Evolutionary conservation across 163 green algal genomes (phyloP), one percentile per base, ranked within the genome.

Genomic region (Volvox carteri): DNA sequence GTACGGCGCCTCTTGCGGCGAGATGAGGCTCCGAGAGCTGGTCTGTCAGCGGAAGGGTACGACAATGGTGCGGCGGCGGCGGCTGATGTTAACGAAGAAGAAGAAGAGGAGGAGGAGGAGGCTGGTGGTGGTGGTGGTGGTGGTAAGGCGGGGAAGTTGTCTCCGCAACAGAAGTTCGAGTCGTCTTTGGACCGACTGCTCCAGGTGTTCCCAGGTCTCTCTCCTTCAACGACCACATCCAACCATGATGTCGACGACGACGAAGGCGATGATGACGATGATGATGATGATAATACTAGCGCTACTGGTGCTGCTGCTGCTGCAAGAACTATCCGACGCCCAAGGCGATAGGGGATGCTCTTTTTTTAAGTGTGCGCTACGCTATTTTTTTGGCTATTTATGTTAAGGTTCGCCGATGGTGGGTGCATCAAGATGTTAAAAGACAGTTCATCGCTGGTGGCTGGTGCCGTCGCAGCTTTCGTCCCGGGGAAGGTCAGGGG

Each of bases 1-100:
- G 28, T 83, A 5, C 46, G 46, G n/a, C 72, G 72, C 23, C 74
- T 83, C 3, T 37, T 83, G 23, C 46, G n/a, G 44, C 74, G 74
- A 23, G 74, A 67, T 37, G 48, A 25, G 9, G 6, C 54, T 12
- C 54, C 54, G 28, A 19, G 54, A 23, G 54, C 28, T 23, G 28
- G 5, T 8, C 19, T 2, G 6, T 39, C 41, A 42, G 42, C 12
- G 16, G 72, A 80, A 18, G 74, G n/a, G n/a, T n/a, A 67, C 11
- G 75, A 12, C 18, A 50, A 52, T 23, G 76, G 4, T 28, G 74
- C 33, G 50, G 75, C 5, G 9, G n/a, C 50, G 46, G 75, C 46
- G 14, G 75, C 1, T 50, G 30, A 19, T 28, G 67, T 11, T 76
- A 37, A 39, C 42, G 48, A 30, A 41, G 42, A 25, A 37, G 42